Percentiles rank a stretch among this genome's conserved stretches.
Evolutionary conservation across 768 basidiomycete genomes (phyloP).

Genomic region (Boletus huronensis): DNA sequence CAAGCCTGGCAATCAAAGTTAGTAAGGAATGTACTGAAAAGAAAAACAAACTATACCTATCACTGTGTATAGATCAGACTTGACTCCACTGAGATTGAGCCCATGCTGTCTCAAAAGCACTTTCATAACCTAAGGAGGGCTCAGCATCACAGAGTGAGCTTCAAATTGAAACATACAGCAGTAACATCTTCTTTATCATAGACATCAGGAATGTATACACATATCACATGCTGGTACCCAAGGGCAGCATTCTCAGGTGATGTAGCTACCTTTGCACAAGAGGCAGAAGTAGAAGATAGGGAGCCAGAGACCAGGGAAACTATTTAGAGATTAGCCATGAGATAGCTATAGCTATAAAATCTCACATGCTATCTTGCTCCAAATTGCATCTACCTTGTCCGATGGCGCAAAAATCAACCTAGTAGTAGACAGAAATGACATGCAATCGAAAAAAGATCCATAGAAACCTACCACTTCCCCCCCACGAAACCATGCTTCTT

Average conservation of each 20-base stretch:
- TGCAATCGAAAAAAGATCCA: neutral
- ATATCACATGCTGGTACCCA: constrained; percentile 62
- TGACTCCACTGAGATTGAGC: constrained; percentile 61
- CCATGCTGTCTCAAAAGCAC: constrained; percentile 65
- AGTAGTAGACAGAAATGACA: constrained; percentile 26
- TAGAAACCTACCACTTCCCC: constrained; percentile 61
- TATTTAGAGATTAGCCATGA: constrained; percentile 22
- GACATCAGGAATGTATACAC: constrained; percentile 68
- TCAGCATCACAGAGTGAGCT: neutral
- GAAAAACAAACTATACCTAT: constrained; percentile 42
- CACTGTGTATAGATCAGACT: constrained; percentile 64
- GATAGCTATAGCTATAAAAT: neutral
- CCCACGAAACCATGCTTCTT: constrained; percentile 46
- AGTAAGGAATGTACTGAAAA: neutral
- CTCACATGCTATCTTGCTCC: constrained; percentile 61
- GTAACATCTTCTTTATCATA: constrained; percentile 60
- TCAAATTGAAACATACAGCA: constrained; percentile 36
- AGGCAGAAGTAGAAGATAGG: constrained; percentile 54
- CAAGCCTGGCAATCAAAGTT: constrained; percentile 43
- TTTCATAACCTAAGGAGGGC: constrained; percentile 53
- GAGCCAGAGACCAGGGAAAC: constrained; percentile 66
- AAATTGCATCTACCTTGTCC: constrained; percentile 61
- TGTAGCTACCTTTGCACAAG: constrained; percentile 63
- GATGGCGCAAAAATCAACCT: constrained; percentile 64
- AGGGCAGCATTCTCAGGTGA: constrained; percentile 45